phyloP scores from a whole-genome alignment of 192 early-diverging fungal genomes.

The Funneliformis mosseae region DNA sequence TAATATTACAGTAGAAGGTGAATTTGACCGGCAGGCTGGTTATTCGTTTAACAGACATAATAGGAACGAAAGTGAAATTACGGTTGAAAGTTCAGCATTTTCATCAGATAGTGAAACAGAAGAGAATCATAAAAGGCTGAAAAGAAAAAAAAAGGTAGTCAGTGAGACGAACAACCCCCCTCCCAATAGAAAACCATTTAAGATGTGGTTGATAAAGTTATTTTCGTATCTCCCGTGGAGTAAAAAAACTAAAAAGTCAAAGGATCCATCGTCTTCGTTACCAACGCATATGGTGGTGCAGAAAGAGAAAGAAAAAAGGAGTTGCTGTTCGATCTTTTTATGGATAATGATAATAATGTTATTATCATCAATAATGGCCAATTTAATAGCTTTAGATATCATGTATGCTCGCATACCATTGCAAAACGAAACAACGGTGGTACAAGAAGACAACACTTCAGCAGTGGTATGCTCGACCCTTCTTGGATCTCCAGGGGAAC shows the following conservation, averaged over 20 bases:
- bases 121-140: background rate
- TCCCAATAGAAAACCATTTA: background rate
- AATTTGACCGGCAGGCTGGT: no score
- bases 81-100: background rate
- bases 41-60: no score
- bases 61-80: no score
- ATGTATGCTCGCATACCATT: background rate
- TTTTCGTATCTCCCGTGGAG: no score
- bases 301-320: constrained; percentile 5
- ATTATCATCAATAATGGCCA: background rate
- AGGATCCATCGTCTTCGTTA: background rate
- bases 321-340: constrained; percentile 12
- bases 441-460: background rate
- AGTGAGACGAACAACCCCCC: background rate
- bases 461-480: background rate
- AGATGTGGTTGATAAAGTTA: no score
- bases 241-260: background rate
- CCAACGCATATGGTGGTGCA: background rate
- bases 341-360: constrained; percentile 17
- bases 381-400: constrained; percentile 15
- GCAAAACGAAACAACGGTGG: background rate
- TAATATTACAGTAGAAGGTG: no score
- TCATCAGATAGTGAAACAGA: background rate
- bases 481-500: background rate
- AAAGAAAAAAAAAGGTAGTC: background rate